phyloP scores from a whole-genome alignment of 768 basidiomycete genomes.

The Terana coerulea region DNA sequence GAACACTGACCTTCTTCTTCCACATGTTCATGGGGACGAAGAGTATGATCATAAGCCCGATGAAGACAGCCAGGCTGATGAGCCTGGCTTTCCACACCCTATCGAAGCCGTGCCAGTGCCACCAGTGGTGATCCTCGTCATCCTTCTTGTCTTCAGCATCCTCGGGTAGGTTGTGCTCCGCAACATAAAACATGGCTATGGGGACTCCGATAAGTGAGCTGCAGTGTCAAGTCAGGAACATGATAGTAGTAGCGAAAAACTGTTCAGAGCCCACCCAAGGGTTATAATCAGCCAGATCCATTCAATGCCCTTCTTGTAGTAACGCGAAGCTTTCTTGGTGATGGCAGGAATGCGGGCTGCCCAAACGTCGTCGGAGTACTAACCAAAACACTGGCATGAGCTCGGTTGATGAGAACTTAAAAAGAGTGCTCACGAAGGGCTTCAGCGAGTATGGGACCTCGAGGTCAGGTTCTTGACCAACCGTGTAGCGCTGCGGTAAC shows the following conservation, averaged over 20 bases:
- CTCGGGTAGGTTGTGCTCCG: constrained; percentile 27
- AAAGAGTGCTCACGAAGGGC: constrained; percentile 26
- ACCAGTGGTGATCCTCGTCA: constrained; percentile 10
- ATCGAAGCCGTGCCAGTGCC: constrained; percentile 15
- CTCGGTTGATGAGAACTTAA: background rate
- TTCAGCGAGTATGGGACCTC: constrained; percentile 28
- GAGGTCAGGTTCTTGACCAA: constrained; percentile 17
- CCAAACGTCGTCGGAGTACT: constrained; percentile 38
- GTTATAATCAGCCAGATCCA: constrained; percentile 35
- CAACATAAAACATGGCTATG: constrained; percentile 33
- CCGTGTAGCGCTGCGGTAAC: constrained; percentile 17
- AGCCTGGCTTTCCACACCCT: constrained; percentile 32
- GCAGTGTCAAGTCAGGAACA: background rate
- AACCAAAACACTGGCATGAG: background rate
- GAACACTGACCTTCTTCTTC: constrained; percentile 39
- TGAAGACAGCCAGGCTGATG: constrained; percentile 32
- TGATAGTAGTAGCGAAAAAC: background rate
- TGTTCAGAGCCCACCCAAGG: constrained; percentile 33
- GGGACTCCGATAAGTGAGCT: constrained; percentile 41
- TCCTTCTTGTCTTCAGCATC: constrained; percentile 15
- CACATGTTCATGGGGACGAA: constrained; percentile 40
- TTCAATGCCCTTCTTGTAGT: constrained; percentile 43
- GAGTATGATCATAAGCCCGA: constrained; percentile 37
- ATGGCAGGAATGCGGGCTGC: constrained; percentile 37
- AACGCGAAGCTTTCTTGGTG: constrained; percentile 32